Evolutionary conservation across 805 yeast genomes (phyloP).

Genomic region (Ogataea nonfermentans): DNA sequence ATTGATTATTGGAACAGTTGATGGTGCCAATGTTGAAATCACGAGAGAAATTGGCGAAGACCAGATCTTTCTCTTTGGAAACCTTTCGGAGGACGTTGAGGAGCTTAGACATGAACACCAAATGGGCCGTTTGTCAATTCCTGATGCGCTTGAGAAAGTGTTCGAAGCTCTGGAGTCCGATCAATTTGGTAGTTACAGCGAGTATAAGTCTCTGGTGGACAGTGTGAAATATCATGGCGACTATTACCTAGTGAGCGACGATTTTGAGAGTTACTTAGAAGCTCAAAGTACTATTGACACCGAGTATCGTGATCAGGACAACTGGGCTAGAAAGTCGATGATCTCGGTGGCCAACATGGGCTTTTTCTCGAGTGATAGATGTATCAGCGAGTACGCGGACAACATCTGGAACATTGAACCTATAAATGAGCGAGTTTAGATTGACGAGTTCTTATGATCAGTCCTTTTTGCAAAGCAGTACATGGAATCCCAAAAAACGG

Average conservation of each 20-base stretch:
- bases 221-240: slow-evolving; percentile 75
- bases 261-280: slow-evolving; percentile 81
- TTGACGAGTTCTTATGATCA: neutral
- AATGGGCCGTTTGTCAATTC: slow-evolving; percentile 56
- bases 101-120: slow-evolving; percentile 75
- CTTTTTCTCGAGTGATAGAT: slow-evolving; percentile 86
- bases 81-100: slow-evolving; percentile 85
- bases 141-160: slow-evolving; percentile 59
- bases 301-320: slow-evolving; percentile 58
- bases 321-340: slow-evolving; percentile 77
- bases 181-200: slow-evolving; percentile 63
- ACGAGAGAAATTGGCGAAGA: slow-evolving; percentile 93
- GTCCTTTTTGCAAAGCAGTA: slow-evolving; percentile 45
- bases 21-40: slow-evolving; percentile 95
- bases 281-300: slow-evolving; percentile 77
- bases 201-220: slow-evolving; percentile 66
- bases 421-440: slow-evolving; percentile 14
- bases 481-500: slow-evolving; percentile 56
- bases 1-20: slow-evolving; percentile 90
- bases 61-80: slow-evolving; percentile 88
- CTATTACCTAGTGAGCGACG: slow-evolving; percentile 83
- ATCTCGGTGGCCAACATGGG: slow-evolving; percentile 89
- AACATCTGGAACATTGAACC: slow-evolving; percentile 93
- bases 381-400: slow-evolving; percentile 89
- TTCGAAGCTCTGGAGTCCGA: slow-evolving; percentile 67